Evolutionary conservation across 1,284 basidiomycete species (phyloP).

Genomic region (Marasmius oreades): DNA sequence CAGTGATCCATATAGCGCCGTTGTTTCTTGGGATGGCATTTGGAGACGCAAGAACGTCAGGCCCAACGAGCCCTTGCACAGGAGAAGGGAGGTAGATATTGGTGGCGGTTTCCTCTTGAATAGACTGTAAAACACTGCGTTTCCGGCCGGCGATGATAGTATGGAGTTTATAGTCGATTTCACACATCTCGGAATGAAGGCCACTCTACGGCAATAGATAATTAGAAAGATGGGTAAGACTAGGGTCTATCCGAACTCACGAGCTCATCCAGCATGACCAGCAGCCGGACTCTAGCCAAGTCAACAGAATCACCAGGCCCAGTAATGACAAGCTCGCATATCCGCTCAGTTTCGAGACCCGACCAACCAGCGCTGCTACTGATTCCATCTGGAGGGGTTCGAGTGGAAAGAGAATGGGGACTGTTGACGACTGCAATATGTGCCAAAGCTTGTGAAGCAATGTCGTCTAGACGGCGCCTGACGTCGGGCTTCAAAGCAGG

Average conservation of each 20-base stretch:
- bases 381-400: conserved; percentile 74
- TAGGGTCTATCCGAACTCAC: conserved; percentile 44
- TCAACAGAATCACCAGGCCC: conserved; percentile 89
- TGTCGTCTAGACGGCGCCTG: conserved; percentile 85
- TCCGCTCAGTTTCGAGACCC: conserved; percentile 90
- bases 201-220: conserved; percentile 56
- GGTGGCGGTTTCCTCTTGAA: conserved; percentile 96
- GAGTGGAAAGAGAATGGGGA: conserved; percentile 64
- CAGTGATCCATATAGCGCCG: conserved; percentile 94
- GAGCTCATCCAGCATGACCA: conserved; percentile 94
- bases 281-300: conserved; percentile 82
- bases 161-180: conserved; percentile 95
- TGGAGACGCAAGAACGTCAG: conserved; percentile 42
- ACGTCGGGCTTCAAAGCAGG: conserved; percentile 88
- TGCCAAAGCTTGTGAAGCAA: conserved; percentile 84
- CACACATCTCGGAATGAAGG: conserved; percentile 85
- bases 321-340: conserved; percentile 89
- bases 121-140: conserved; percentile 83
- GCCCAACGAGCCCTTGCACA: conserved; percentile 80
- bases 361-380: conserved; percentile 74
- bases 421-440: conserved; percentile 89
- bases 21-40: conserved; percentile 45
- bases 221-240: conserved; percentile 12
- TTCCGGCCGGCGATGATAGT: conserved; percentile 91
- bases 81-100: conserved; percentile 95